phyloP scores from a whole-genome alignment of 1,139 yeast species.

The Pichia norvegensis region DNA sequence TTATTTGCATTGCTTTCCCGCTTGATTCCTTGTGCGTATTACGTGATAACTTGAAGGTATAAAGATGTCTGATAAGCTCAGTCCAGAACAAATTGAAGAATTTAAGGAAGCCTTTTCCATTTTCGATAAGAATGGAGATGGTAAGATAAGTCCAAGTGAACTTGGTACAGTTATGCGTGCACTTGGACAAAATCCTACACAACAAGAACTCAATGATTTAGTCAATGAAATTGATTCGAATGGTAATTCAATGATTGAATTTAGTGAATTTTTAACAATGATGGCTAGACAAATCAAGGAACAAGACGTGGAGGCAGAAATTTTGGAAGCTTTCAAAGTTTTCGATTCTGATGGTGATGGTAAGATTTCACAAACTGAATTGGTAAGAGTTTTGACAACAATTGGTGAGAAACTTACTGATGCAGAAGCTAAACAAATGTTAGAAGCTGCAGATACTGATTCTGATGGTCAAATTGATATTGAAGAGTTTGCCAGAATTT shows the following conservation, averaged over 20 bases:
- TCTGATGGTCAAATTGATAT: constrained; percentile 95
- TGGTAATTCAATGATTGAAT: constrained; percentile 91
- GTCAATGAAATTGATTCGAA: constrained; percentile 94
- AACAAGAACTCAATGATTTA: constrained; percentile 91
- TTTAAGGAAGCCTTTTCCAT: constrained; percentile 96
- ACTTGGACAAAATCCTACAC: constrained; percentile 93
- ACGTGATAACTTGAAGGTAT: too few species aligned
- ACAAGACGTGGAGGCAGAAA: constrained; percentile 93
- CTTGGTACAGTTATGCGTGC: constrained; percentile 98
- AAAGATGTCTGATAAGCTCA: constrained; percentile 41
- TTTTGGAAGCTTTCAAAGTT: constrained; percentile 95
- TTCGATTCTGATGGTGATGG: constrained; percentile 93
- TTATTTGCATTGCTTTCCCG: too few species aligned
- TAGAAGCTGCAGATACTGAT: constrained; percentile 90
- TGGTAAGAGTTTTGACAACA: constrained; percentile 91
- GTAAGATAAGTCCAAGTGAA: constrained; percentile 90
- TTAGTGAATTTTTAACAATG: constrained; percentile 63
- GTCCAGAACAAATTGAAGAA: constrained; percentile 94
- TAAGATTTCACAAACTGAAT: constrained; percentile 89
- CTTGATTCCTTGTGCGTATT: too few species aligned
- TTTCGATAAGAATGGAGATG: constrained; percentile 94
- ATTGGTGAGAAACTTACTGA: constrained; percentile 95
- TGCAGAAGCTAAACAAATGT: constrained; percentile 95
- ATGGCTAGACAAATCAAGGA: constrained; percentile 88
- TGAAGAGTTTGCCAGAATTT: constrained; percentile 64